Evolutionary conservation across 2,329 filamentous ascomycete species (phyloP), one percentile per base, ranked within the genome.

Genomic region (Phialophora verrucosa): DNA sequence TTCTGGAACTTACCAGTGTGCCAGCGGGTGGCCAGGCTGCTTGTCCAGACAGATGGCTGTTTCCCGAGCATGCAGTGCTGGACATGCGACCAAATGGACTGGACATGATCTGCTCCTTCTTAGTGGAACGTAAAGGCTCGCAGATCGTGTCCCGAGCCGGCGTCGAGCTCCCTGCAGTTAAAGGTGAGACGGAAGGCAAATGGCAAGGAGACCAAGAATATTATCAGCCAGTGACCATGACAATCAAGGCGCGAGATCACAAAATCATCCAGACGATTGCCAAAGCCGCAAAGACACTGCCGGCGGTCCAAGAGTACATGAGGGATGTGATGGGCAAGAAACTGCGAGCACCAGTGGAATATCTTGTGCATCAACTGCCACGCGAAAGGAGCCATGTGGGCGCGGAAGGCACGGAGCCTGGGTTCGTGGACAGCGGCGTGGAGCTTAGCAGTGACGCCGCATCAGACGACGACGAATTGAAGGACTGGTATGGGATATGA

Each of bases 261-360:
- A 80, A 82, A 44, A 79, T 84, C 14, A 79, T 88, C 14, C 83
- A 86, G 63, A 83, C 84, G 3, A 77, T 89, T 10, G 80, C 81
- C 32, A 82, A 84, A 23, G 84, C 86, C 62, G 83, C 88, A 23
- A 85, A 84, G 65, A 80, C 84, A 2, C 75, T 81, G 3, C 80
- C 83, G 1, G 83, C 85, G 69, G 84, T 85, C 3, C 79, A 82
- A 66, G 81, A 80, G 68, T 81, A 84, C 70, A 86, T 87, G 85
- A 82, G 85, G 63, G 80, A 82, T 25, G 76, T 85, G 14, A 88
- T 89, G 79, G 82, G 84, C 69, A 82, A 82, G 3, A 84, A 84
- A 59, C 81, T 83, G 67, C 79, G 84, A 17, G 85, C 85, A 0
- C 84, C 85, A 3, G 81, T 83, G 64, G 82, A 83, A 4, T 84